phyloP scores from a whole-genome alignment of 1,139 yeast species.

The Blastobotrys buckinghamii region DNA sequence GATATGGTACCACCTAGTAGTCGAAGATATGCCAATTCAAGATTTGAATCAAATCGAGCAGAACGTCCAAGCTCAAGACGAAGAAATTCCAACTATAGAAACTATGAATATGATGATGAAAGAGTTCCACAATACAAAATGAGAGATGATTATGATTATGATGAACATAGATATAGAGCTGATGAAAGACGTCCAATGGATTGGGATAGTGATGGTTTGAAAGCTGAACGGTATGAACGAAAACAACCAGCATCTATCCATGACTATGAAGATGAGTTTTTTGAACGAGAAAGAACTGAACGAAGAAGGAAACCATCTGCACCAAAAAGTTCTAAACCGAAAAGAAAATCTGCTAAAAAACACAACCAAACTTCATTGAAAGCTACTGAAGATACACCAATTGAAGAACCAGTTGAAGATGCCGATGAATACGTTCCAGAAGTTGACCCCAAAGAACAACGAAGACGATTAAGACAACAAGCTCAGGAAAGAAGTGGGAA shows the following conservation, averaged over 20 bases:
- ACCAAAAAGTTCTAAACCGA: background rate
- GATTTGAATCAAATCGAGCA: too few species aligned
- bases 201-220: too few species aligned
- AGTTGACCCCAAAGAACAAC: conserved; percentile 4
- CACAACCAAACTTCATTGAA: background rate
- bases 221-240: too few species aligned
- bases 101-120: background rate
- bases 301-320: background rate
- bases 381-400: background rate
- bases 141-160: background rate
- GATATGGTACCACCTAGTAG: too few species aligned
- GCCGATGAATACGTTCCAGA: background rate
- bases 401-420: background rate
- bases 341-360: background rate
- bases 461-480: conserved; percentile 5
- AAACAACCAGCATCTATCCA: too few species aligned
- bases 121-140: background rate
- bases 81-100: background rate
- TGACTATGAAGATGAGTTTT: background rate
- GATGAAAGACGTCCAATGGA: too few species aligned
- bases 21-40: too few species aligned
- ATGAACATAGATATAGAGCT: too few species aligned
- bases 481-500: conserved; percentile 2
- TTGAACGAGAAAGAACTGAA: background rate
- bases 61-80: background rate